A percentile compares a stretch with the other conserved stretches of the same genome.
phyloP scores from a whole-genome alignment of 1,284 basidiomycete species.

The Agroathelia rolfsii region DNA sequence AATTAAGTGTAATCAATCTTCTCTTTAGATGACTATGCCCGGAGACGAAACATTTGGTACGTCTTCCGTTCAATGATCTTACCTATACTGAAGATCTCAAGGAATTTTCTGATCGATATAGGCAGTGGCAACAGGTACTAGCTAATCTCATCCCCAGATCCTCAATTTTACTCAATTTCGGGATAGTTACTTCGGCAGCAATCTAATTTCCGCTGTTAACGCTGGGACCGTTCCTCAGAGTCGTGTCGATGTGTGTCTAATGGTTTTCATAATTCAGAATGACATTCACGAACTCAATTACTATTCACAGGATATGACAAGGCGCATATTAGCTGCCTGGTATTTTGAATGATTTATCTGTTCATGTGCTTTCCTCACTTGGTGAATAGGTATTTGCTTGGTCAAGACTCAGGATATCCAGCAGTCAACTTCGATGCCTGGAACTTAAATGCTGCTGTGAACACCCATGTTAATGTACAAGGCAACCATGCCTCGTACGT shows the following conservation, averaged over 20 bases:
- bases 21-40: slow-evolving; percentile 45
- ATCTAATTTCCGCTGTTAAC: slow-evolving; percentile 39
- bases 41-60: slow-evolving; percentile 31
- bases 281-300: slow-evolving; percentile 28
- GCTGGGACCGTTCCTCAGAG: slow-evolving; percentile 39
- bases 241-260: slow-evolving; percentile 34
- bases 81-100: too few relatives aligned
- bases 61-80: too few relatives aligned
- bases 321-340: slow-evolving; percentile 56
- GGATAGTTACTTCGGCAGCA: slow-evolving; percentile 35
- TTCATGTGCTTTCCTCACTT: not conserved
- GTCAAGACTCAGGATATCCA: slow-evolving; percentile 52
- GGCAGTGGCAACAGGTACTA: too few relatives aligned
- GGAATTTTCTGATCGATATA: slow-evolving; percentile 49
- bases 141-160: too few relatives aligned
- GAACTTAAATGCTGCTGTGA: slow-evolving; percentile 15
- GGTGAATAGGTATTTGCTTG: slow-evolving; percentile 17
- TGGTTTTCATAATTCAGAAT: slow-evolving; percentile 12
- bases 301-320: slow-evolving; percentile 55
- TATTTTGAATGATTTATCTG: slow-evolving; percentile 14
- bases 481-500: slow-evolving; percentile 47
- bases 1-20: not conserved
- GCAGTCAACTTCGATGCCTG: slow-evolving; percentile 29
- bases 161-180: too few relatives aligned
- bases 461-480: slow-evolving; percentile 53